Conservation (phyloP, 2,329 filamentous ascomycete genomes). For the Colletotrichum costaricense region DNA sequence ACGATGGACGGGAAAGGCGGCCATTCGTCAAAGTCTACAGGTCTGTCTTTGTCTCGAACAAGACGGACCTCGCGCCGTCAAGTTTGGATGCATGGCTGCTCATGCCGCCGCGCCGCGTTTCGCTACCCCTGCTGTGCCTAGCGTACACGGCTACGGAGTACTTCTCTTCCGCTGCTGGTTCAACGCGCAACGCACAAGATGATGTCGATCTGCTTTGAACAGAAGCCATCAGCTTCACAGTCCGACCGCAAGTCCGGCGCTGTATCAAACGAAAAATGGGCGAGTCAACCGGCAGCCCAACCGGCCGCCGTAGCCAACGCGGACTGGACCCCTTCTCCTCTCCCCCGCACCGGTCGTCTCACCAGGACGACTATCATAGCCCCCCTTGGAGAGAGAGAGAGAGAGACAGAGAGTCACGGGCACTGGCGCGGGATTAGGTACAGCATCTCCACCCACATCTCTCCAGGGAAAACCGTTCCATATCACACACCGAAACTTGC, state of each 20-base stretch:
- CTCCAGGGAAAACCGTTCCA: slow-evolving; percentile 27
- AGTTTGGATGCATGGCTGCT: slow-evolving; percentile 4
- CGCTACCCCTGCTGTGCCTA: neutral
- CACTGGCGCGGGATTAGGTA: neutral
- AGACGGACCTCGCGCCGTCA: slow-evolving; percentile 11
- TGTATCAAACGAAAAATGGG: neutral
- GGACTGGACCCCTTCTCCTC: neutral
- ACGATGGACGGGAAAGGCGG: neutral
- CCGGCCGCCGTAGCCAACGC: neutral
- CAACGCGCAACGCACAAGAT: neutral
- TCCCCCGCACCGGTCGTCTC: slow-evolving; percentile 30
- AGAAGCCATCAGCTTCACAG: slow-evolving; percentile 6
- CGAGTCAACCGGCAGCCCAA: neutral
- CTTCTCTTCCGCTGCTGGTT: neutral
- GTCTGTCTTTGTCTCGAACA: slow-evolving; percentile 14
- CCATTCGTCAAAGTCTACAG: neutral
- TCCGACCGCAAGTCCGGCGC: neutral
- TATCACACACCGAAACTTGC: slow-evolving; percentile 31
- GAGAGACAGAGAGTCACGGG: neutral
- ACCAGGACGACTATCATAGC: slow-evolving; percentile 8
- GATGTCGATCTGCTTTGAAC: slow-evolving; percentile 16
- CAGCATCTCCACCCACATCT: neutral
- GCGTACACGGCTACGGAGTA: too few relatives aligned
- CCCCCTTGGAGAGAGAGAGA: neutral
- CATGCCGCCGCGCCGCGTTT: slow-evolving; percentile 12